Evolutionary conservation across 2,329 filamentous ascomycete species (phyloP).

Genomic region (Ophiostoma australiae): DNA sequence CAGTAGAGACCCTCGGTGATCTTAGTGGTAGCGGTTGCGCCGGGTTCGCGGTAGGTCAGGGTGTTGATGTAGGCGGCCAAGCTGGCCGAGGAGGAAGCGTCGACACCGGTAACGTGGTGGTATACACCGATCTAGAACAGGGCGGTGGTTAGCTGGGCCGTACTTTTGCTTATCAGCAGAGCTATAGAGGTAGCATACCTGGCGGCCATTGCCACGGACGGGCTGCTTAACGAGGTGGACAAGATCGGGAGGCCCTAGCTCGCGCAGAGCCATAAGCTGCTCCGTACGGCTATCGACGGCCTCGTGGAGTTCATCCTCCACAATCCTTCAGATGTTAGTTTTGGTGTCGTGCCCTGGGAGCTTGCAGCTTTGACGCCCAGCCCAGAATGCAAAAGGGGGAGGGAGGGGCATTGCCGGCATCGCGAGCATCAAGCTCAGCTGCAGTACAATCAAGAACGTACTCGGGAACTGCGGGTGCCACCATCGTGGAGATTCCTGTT

Average conservation of each 20-base stretch:
- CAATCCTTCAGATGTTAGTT: conserved; percentile 57
- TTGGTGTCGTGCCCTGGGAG: neutral
- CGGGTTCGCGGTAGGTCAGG: conserved; percentile 80
- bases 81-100: conserved; percentile 95
- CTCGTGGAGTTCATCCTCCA: conserved; percentile 87
- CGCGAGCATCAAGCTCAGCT: neutral
- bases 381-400: conserved; percentile 2
- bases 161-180: neutral
- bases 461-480: conserved; percentile 72
- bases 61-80: conserved; percentile 98
- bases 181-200: conserved; percentile 36
- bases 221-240: conserved; percentile 85
- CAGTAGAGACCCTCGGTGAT: conserved; percentile 94
- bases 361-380: neutral
- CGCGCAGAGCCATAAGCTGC: conserved; percentile 74
- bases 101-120: conserved; percentile 94
- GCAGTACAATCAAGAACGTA: conserved; percentile 42
- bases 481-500: conserved; percentile 47
- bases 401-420: neutral
- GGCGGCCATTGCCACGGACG: conserved; percentile 53
- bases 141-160: neutral
- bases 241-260: conserved; percentile 91
- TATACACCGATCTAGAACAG: conserved; percentile 73
- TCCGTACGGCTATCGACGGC: conserved; percentile 91
- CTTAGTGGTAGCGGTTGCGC: conserved; percentile 70